Conservation (phyloP, 176 grass and related monocot species). For the Dendrocalamus sinicus region DNA sequence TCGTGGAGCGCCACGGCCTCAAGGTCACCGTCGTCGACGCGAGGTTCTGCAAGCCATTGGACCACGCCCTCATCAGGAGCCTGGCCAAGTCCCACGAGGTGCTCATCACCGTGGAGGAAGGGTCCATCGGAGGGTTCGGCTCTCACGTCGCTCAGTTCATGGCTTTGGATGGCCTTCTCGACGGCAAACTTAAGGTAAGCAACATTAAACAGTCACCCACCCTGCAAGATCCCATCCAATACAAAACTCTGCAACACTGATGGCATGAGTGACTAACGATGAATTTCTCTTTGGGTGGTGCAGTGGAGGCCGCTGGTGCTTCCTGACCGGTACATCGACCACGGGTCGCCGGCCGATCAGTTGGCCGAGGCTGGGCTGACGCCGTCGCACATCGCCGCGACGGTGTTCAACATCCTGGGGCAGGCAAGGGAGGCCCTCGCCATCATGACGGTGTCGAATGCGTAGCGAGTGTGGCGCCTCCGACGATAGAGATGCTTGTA, state of each 20-base stretch:
- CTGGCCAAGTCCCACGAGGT: conserved; percentile 81
- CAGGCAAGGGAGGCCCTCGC: conserved; percentile 86
- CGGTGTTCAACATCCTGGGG: conserved; percentile 91
- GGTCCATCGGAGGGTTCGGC: conserved; percentile 92
- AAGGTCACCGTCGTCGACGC: conserved; percentile 88
- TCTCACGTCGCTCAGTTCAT: conserved; percentile 98
- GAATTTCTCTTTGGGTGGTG: not conserved
- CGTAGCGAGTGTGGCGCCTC: not conserved
- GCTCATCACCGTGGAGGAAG: conserved; percentile 94
- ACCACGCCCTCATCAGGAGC: conserved; percentile 79
- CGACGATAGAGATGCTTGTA: conserved; percentile 36
- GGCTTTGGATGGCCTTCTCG: conserved; percentile 84
- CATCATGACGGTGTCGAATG: conserved; percentile 68
- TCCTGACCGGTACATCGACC: conserved; percentile 89
- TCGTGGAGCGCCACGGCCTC: conserved; percentile 65
- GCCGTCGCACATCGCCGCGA: conserved; percentile 86
- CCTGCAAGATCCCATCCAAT: not conserved
- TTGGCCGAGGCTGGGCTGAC: conserved; percentile 83
- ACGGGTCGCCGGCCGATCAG: conserved; percentile 88
- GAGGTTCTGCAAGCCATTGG: conserved; percentile 95
- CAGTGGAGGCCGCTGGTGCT: conserved; percentile 97
- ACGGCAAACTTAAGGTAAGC: conserved; percentile 77
- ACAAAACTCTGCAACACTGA: not conserved
- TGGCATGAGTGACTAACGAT: not conserved
- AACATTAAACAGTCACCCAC: not conserved